phyloP scores from a whole-genome alignment of 495 filamentous ascomycete genomes.

The Cercophora scortea region DNA sequence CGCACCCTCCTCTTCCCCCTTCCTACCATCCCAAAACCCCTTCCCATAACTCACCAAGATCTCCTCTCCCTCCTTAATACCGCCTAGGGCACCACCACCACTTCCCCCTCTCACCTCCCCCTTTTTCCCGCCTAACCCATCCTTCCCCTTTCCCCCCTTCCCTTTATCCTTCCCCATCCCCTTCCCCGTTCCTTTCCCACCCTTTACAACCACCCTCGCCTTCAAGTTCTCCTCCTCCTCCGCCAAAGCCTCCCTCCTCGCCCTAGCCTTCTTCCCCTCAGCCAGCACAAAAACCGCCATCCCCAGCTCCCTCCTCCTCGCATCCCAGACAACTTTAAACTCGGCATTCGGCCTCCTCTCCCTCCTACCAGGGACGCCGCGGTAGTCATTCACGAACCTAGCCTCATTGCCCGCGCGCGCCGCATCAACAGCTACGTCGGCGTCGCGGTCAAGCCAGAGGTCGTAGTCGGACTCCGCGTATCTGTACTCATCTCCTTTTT shows the following conservation, averaged over 20 bases:
- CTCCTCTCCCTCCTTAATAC: slow-evolving; percentile 16
- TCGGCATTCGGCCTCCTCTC: slow-evolving; percentile 48
- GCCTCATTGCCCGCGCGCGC: slow-evolving; percentile 56
- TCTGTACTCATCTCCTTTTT: slow-evolving; percentile 2
- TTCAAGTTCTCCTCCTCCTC: slow-evolving; percentile 54
- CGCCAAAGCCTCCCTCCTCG: slow-evolving; percentile 54
- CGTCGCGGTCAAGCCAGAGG: slow-evolving; percentile 51
- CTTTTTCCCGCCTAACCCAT: slow-evolving; percentile 35
- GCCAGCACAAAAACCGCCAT: slow-evolving; percentile 57
- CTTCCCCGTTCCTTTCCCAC: slow-evolving; percentile 28
- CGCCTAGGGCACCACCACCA: slow-evolving; percentile 19
- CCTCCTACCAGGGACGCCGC: slow-evolving; percentile 40
- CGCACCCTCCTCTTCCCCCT: background rate
- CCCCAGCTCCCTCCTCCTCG: slow-evolving; percentile 35
- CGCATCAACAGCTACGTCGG: slow-evolving; percentile 57
- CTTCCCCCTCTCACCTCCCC: slow-evolving; percentile 22
- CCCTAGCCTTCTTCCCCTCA: slow-evolving; percentile 48
- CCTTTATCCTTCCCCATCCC: slow-evolving; percentile 52
- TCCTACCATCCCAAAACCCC: slow-evolving; percentile 45
- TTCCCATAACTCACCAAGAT: slow-evolving; percentile 62
- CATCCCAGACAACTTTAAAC: slow-evolving; percentile 49
- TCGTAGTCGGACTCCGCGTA: slow-evolving; percentile 57
- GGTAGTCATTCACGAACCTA: slow-evolving; percentile 67
- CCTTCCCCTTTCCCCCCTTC: slow-evolving; percentile 60
- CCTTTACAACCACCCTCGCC: slow-evolving; percentile 37